Percentiles rank a stretch among this genome's conserved stretches.
phyloP scores from a whole-genome alignment of 2,329 filamentous ascomycete species.

The Mycosphaerella arachidis region DNA sequence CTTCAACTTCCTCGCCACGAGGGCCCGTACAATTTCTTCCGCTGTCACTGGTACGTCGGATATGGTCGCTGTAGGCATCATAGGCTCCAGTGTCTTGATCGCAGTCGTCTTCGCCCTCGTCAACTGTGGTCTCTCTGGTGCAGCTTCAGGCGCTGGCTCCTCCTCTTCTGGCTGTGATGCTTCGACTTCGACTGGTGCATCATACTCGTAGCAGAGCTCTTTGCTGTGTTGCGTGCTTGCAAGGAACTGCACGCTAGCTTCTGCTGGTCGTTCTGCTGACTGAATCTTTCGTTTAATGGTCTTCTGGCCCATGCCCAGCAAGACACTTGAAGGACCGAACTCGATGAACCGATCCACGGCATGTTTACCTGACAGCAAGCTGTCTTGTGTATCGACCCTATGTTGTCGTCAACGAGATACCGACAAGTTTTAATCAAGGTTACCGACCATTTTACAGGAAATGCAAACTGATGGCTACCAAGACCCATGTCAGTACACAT shows the following conservation, averaged over 20 bases:
- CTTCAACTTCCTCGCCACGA: not conserved
- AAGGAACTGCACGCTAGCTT: not conserved
- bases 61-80: not conserved
- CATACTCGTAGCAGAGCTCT: not conserved
- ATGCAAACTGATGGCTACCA: slow-evolving; percentile 69
- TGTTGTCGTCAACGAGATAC: not conserved
- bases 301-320: slow-evolving; percentile 41
- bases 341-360: slow-evolving; percentile 93
- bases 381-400: slow-evolving; percentile 97
- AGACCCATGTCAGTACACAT: not conserved
- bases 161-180: not conserved
- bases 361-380: slow-evolving; percentile 82
- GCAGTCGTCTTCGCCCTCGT: not conserved
- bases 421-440: not conserved
- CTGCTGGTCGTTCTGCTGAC: not conserved
- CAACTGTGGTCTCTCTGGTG: not conserved
- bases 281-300: not conserved
- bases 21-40: not conserved
- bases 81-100: not conserved
- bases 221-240: not conserved
- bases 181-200: not conserved
- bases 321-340: slow-evolving; percentile 79
- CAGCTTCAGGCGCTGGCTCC: not conserved
- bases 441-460: slow-evolving; percentile 69
- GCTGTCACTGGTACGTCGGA: not conserved